A percentile compares a stretch with the other conserved stretches of the same genome.
phyloP scores from a whole-genome alignment of 1,284 basidiomycete species.

The Boletus albobrunnescens region DNA sequence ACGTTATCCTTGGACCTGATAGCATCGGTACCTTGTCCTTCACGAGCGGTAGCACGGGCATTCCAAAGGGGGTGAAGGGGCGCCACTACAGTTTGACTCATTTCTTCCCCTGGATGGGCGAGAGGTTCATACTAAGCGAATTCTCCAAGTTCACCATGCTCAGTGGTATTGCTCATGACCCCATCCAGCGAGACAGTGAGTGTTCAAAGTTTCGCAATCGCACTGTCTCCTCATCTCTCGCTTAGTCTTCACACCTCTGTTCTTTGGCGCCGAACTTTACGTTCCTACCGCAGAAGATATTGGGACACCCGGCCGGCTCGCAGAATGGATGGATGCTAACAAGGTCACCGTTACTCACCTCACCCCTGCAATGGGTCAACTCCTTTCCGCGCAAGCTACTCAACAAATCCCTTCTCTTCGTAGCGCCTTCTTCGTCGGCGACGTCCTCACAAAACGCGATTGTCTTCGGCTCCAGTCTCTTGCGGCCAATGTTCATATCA shows the following conservation, averaged over 20 bases:
- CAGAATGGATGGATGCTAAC: constrained; percentile 97
- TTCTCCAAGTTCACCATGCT: constrained; percentile 96
- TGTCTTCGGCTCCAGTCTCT: constrained; percentile 93
- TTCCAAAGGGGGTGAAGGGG: constrained; percentile 96
- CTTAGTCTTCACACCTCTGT: constrained; percentile 95
- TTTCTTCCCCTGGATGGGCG: constrained; percentile 99
- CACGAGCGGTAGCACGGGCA: constrained; percentile 96
- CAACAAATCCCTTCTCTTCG: constrained; percentile 81
- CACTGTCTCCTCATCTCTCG: constrained; percentile 6
- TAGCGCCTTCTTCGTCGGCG: constrained; percentile 99
- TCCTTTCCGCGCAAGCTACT: constrained; percentile 93
- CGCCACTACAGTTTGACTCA: constrained; percentile 96
- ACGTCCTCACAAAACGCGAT: constrained; percentile 97
- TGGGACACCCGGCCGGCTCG: constrained; percentile 92
- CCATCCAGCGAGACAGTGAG: constrained; percentile 97
- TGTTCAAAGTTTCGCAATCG: constrained; percentile 17
- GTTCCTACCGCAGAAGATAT: constrained; percentile 98
- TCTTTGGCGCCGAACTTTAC: constrained; percentile 94
- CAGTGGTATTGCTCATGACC: constrained; percentile 98
- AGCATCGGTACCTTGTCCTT: constrained; percentile 94
- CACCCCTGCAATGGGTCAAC: constrained; percentile 98
- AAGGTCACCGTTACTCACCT: constrained; percentile 92
- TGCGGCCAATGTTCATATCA: constrained; percentile 88
- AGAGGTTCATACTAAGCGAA: constrained; percentile 76
- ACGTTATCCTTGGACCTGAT: constrained; percentile 88